Evolutionary conservation across 1,139 yeast species (phyloP), one percentile per base, ranked within the genome.

Genomic region (Sporopachydermia cereana): DNA sequence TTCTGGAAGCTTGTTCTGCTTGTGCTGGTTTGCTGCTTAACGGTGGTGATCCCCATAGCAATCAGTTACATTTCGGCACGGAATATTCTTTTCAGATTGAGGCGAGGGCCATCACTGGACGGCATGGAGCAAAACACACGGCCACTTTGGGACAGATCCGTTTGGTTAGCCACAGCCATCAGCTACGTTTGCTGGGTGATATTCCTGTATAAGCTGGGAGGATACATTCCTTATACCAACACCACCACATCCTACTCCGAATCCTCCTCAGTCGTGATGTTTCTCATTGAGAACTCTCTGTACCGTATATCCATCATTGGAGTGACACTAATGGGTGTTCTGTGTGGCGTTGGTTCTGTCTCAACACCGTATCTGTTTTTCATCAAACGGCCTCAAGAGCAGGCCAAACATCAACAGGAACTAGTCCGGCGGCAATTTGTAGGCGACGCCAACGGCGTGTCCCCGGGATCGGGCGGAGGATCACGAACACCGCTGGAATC

Each of bases 331-430:
- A 79, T 83, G 71, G 86, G 89, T 0, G 58, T 75, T 1, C 62
- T 84, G 36, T 79, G 88, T 2, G 94, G 93, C 0, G 67, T 84
- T 41, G 91, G 91, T 1, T 79, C 88, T 9, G 75, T 78, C 16
- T 71, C 88, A n/a, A 79, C 86, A 0, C 78, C 83, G 1, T 74
- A 72, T 62, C 66, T 61, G 49, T 66, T 50, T 44, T 65, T 60
- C 52, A 34, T 66, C 43, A 51, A 59, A 45, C 55, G 55, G 39
- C 3, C 21, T n/a, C 46, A 41, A 20, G 25, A 23, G 14, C 18
- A 17, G 47, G n/a, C n/a, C n/a, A n/a, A n/a, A n/a, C n/a, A n/a
- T n/a, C n/a, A n/a, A n/a, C n/a, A n/a, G n/a, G n/a, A n/a, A n/a
- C n/a, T n/a, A n/a, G n/a, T n/a, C n/a, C n/a, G n/a, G n/a, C n/a